Evolutionary conservation across 805 yeast species (phyloP), one percentile per base, ranked within the genome.

Genomic region (Ogataea populi-albae): DNA sequence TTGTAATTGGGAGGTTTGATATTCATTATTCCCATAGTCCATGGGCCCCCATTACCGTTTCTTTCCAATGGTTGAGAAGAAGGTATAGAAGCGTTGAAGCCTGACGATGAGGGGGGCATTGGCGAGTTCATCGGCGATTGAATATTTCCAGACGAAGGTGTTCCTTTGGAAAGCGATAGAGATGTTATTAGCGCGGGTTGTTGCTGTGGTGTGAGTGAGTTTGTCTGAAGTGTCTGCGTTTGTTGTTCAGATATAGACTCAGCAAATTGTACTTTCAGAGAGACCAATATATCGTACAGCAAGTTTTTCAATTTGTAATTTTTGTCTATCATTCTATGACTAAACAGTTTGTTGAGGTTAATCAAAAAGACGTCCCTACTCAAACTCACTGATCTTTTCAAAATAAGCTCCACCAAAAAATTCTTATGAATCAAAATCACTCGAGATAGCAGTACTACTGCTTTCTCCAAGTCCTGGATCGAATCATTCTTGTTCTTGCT

Each of bases 341-440:
- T 64, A 40, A 76, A 62, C 11, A 80, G 46, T 8, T 61, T 59
- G 8, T 72, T 65, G 49, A 79, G 55, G 40, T 69, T 70, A 42
- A 66, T 63, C 40, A 77, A 51, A 35, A 79, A 73, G 7, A 50
- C 61, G 37, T 73, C 73, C 27, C 70, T 61, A 34, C 69, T 62
- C 18, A 58, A 52, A 55, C 52, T 67, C 41, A 49, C 46, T 38
- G 69, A 48, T 52, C 71, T 55, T 32, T 66, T 68, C 33, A 64
- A 40, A 1, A 77, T 62, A n/a, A 71, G 52, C 5, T 66, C 62
- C 12, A 73, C 72, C 24, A 80, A 56, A 14, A 73, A 66, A 3
- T 60, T 54, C 48, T 75, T 75, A 52, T 79, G 85, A 31, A 79
- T 72, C 30, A 77, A 66, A n/a, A 79, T 58, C 11, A 79, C 73